phyloP scores from a whole-genome alignment of 176 grass and related monocot species.

The Zizania latifolia region DNA sequence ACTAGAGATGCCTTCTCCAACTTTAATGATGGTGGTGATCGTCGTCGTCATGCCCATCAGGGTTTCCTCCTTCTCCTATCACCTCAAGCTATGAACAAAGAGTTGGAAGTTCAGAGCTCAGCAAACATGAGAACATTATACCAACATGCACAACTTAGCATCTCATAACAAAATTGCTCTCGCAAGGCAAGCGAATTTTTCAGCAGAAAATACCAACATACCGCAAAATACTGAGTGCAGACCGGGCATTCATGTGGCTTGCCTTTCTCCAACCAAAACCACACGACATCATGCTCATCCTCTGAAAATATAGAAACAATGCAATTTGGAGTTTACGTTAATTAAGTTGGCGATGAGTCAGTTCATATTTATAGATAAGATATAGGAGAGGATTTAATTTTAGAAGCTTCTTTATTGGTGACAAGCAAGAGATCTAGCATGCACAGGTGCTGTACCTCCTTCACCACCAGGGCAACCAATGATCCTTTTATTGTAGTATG shows the following conservation, averaged over 20 bases:
- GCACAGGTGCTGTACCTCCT: constrained; percentile 40
- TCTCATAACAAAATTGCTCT: background rate
- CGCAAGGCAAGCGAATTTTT: background rate
- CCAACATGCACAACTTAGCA: background rate
- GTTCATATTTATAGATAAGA: background rate
- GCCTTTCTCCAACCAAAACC: constrained; percentile 84
- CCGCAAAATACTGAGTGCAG: constrained; percentile 65
- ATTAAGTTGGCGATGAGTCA: background rate
- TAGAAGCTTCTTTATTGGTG: background rate
- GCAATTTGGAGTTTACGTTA: background rate
- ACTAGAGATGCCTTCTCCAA: background rate
- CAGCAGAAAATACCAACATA: constrained; percentile 23
- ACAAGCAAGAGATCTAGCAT: background rate
- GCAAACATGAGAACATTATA: background rate
- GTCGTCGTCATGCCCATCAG: constrained; percentile 54
- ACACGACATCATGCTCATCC: constrained; percentile 71
- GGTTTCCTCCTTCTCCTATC: constrained; percentile 49
- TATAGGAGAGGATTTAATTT: background rate
- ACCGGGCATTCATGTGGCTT: constrained; percentile 65
- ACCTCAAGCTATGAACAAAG: constrained; percentile 53
- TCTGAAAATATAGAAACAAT: constrained; percentile 25
- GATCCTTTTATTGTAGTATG: constrained; percentile 72
- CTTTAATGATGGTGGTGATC: constrained; percentile 38
- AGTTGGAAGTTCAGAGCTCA: background rate
- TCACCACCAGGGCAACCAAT: constrained; percentile 61